Percentiles rank a stretch among this genome's conserved stretches.
phyloP scores from a whole-genome alignment of 805 yeast genomes.

The Starmera amethionina region DNA sequence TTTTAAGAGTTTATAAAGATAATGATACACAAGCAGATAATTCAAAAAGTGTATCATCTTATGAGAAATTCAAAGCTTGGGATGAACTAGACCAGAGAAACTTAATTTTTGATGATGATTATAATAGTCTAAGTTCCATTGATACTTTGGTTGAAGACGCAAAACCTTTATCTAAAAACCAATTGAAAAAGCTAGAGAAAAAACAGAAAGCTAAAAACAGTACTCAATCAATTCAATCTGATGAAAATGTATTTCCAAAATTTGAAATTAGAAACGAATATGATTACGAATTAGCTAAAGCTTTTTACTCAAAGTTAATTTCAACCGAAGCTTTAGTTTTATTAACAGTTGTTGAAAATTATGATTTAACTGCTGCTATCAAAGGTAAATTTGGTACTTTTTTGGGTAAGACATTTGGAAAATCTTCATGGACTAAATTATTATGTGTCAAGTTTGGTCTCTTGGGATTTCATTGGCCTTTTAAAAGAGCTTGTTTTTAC shows the following conservation, averaged over 20 bases:
- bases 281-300: conserved; percentile 2
- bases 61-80: conserved; percentile 1
- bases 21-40: neutral
- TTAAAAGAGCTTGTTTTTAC: conserved; percentile 29
- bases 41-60: neutral
- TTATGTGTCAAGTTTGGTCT: conserved; percentile 30
- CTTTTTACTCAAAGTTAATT: conserved; percentile 24
- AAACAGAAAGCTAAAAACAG: neutral
- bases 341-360: conserved; percentile 26
- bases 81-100: neutral
- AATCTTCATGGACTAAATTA: conserved; percentile 20
- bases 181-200: neutral
- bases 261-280: neutral
- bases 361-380: conserved; percentile 27
- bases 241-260: neutral
- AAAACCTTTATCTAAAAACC: conserved; percentile 1
- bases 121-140: neutral
- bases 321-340: conserved; percentile 31
- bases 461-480: conserved; percentile 36
- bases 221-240: too few relatives aligned
- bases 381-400: conserved; percentile 19
- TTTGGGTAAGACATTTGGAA: conserved; percentile 20
- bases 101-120: conserved; percentile 1
- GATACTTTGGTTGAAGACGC: conserved; percentile 1
- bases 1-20: neutral